These are phyloP conservation scores for Candida awuae DNA, from an alignment of 805 yeast genomes.

Conservation along the genomic window DNA sequence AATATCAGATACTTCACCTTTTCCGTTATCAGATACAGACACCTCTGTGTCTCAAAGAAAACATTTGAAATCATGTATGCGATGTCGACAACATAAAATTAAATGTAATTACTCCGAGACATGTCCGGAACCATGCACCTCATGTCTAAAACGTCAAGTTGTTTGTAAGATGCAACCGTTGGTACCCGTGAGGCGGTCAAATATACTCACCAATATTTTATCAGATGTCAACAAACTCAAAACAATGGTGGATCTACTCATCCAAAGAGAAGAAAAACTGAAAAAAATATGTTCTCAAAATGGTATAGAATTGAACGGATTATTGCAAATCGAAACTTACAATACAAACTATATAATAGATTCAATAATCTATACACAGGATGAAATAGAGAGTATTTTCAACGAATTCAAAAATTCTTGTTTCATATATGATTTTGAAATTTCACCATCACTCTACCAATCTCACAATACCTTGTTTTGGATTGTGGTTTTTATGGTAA, in stretches of 20 bases:
- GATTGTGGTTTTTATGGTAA: not conserved
- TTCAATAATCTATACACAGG: not conserved
- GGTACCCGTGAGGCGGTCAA: conserved; percentile 42
- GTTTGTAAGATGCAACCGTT: conserved; percentile 50
- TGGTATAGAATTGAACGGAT: conserved; percentile 27
- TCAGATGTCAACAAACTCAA: conserved; percentile 27
- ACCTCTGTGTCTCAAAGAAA: conserved; percentile 23
- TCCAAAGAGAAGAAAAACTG: conserved; percentile 21
- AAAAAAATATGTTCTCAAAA: conserved; percentile 19
- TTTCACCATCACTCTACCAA: not conserved
- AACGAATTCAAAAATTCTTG: not conserved
- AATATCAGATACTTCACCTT: no score
- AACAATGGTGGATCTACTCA: conserved; percentile 22
- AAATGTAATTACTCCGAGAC: conserved; percentile 51
- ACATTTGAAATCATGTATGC: conserved; percentile 48
- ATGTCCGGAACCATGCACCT: conserved; percentile 48
- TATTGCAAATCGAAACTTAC: conserved; percentile 21
- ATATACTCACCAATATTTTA: conserved; percentile 30
- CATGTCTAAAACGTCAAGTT: conserved; percentile 44
- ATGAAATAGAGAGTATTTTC: not conserved
- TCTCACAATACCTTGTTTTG: not conserved
- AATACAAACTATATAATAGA: not conserved
- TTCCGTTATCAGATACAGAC: not conserved
- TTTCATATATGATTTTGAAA: not conserved
- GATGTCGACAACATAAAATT: conserved; percentile 61